Evolutionary conservation across 257 asterid genomes (phyloP).

Genomic region (Solanum arcanum): DNA sequence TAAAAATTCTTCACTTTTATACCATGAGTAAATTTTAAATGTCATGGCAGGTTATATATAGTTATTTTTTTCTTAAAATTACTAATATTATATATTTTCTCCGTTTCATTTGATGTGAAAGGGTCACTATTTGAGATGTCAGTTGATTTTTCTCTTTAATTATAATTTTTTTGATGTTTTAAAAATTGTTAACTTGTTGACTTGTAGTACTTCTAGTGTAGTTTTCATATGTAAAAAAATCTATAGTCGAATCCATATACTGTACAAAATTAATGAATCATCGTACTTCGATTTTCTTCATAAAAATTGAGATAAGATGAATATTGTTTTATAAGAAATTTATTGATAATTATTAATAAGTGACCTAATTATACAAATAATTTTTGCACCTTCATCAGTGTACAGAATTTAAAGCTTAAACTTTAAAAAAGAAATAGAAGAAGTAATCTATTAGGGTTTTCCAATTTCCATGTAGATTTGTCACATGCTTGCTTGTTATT

Average conservation of each 20-base stretch:
- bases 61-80: background rate
- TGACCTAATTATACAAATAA: background rate
- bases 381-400: background rate
- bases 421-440: background rate
- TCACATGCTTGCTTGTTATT: conserved; percentile 1
- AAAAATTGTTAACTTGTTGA: background rate
- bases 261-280: background rate
- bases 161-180: background rate
- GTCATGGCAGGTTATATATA: background rate
- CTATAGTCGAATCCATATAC: background rate
- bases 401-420: background rate
- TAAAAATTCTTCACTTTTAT: background rate
- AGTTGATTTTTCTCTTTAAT: background rate
- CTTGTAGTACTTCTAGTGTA: background rate
- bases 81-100: background rate
- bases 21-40: background rate
- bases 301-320: background rate
- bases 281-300: background rate
- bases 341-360: background rate
- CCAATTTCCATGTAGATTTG: background rate
- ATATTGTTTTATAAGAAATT: background rate
- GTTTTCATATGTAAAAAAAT: background rate
- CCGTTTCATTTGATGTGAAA: background rate
- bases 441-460: background rate
- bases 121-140: background rate